Conservation (phyloP, 2,329 filamentous ascomycete genomes). For the Pestalotiopsis sp. region DNA sequence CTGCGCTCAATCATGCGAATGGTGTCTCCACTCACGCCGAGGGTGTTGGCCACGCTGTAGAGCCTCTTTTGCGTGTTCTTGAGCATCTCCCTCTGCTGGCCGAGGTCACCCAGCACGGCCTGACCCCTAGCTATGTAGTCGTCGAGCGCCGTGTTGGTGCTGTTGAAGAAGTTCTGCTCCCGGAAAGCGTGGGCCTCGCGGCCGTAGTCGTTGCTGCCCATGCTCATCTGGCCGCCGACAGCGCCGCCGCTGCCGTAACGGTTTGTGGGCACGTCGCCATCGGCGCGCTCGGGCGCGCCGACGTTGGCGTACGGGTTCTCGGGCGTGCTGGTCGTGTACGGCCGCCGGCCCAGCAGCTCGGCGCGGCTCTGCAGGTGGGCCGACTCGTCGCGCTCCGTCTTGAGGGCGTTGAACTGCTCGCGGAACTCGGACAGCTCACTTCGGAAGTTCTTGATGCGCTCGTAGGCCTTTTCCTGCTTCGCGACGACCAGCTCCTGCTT, state of each 20-base stretch:
- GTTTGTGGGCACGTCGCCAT: slow-evolving; percentile 44
- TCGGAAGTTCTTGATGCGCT: slow-evolving; percentile 84
- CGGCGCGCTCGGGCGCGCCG: slow-evolving; percentile 26
- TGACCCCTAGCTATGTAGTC: slow-evolving; percentile 92
- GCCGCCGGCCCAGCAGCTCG: slow-evolving; percentile 83
- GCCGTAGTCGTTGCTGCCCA: slow-evolving; percentile 62
- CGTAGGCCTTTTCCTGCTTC: slow-evolving; percentile 88
- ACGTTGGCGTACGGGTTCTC: slow-evolving; percentile 88
- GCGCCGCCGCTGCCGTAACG: slow-evolving; percentile 35
- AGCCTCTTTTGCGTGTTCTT: slow-evolving; percentile 91
- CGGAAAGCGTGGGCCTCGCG: slow-evolving; percentile 83
- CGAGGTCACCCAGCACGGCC: slow-evolving; percentile 85
- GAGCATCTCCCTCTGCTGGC: slow-evolving; percentile 88
- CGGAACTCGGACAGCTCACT: slow-evolving; percentile 80
- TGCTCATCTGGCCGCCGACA: slow-evolving; percentile 38
- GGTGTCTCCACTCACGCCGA: slow-evolving; percentile 92
- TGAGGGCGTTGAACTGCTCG: slow-evolving; percentile 74
- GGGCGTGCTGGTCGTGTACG: slow-evolving; percentile 76
- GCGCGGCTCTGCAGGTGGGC: slow-evolving; percentile 66
- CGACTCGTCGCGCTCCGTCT: slow-evolving; percentile 75
- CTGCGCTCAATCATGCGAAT: slow-evolving; percentile 95
- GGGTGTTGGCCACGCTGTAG: slow-evolving; percentile 90
- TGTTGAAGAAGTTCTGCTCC: slow-evolving; percentile 85
- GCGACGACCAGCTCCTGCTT: slow-evolving; percentile 87
- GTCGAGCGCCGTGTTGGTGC: slow-evolving; percentile 83